Evolutionary conservation across 2,329 filamentous ascomycete genomes (phyloP), one percentile per base, ranked within the genome.

Genomic region (Penicillium italicum): DNA sequence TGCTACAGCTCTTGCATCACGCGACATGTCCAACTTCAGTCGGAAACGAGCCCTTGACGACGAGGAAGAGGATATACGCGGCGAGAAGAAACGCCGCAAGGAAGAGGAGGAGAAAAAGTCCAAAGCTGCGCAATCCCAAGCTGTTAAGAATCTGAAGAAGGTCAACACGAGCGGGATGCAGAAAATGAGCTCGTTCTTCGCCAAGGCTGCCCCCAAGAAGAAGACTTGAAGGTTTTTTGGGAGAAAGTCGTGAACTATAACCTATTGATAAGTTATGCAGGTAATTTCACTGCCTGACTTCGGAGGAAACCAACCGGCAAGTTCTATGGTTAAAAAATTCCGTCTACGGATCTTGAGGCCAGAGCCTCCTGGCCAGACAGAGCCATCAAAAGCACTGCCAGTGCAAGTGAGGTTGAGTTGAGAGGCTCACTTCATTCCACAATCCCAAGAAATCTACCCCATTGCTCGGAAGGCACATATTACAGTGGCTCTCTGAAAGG

Each of bases 101-200:
- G 91, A 96, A 48, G 93, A 96, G 59, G 92, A 96, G 56, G 92
- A 96, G 56, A 89, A 87, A 76, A 87, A 85, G 72, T 92, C 87
- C 74, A 92, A 95, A 76, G 84, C 83, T 3, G 79, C 78, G 24
- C 83, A 90, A 75, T 94, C 89, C 59, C 81, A 85, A 28, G 92
- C 85, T 0, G 85, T 97, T 1, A 87, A 86, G 69, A 83, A 92
- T 45, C 72, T 99, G 67, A 89, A 89, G 72, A 99, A 97, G 77
- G 93, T 92, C 45, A 89, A 97, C 74, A 92, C 88, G 0, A 84
- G 77, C 22, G 94, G 94, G 1, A 99, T 99, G 94, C 94, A 89
- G 82, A 99, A 97, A 79, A 83, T 99, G 83, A 96, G 90, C 70
- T 84, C 87, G 59, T 99, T 99, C 76, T 99, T 99, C 73, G 85